Conservation (phyloP, 345 rosid species). For the Pugionium cornutum region DNA sequence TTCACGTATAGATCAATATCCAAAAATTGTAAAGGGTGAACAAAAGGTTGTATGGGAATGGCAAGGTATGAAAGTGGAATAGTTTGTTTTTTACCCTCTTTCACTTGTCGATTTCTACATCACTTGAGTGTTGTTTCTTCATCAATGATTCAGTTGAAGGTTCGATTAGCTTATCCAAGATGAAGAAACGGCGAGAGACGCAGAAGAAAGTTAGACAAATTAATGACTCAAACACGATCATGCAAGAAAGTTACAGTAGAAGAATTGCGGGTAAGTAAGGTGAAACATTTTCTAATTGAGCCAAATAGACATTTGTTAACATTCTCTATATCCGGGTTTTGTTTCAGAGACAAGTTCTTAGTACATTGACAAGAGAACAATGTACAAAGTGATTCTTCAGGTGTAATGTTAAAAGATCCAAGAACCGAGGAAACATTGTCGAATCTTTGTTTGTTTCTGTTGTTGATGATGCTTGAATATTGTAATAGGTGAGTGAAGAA, state of each 20-base stretch:
- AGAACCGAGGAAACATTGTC: background rate
- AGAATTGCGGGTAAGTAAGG: slow-evolving; percentile 44
- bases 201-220: slow-evolving; percentile 40
- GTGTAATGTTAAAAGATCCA: slow-evolving; percentile 10
- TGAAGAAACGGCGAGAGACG: slow-evolving; percentile 47
- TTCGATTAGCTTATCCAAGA: slow-evolving; percentile 59
- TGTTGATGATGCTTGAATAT: too few relatives aligned
- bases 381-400: slow-evolving; percentile 9
- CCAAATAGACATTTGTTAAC: slow-evolving; percentile 1
- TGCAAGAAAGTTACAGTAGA: slow-evolving; percentile 33
- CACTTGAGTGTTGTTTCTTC: slow-evolving; percentile 12
- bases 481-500: too few relatives aligned
- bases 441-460: too few relatives aligned
- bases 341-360: slow-evolving; percentile 30
- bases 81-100: slow-evolving; percentile 15
- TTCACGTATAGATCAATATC: slow-evolving; percentile 81
- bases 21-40: slow-evolving; percentile 82
- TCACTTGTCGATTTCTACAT: slow-evolving; percentile 7
- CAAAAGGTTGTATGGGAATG: slow-evolving; percentile 95
- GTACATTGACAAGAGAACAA: background rate
- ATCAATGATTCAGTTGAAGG: slow-evolving; percentile 60
- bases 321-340: slow-evolving; percentile 2
- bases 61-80: slow-evolving; percentile 62
- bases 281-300: slow-evolving; percentile 5
- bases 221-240: slow-evolving; percentile 24